phyloP scores from a whole-genome alignment of 148 eudicot species.

The Hydrangea macrophylla region DNA sequence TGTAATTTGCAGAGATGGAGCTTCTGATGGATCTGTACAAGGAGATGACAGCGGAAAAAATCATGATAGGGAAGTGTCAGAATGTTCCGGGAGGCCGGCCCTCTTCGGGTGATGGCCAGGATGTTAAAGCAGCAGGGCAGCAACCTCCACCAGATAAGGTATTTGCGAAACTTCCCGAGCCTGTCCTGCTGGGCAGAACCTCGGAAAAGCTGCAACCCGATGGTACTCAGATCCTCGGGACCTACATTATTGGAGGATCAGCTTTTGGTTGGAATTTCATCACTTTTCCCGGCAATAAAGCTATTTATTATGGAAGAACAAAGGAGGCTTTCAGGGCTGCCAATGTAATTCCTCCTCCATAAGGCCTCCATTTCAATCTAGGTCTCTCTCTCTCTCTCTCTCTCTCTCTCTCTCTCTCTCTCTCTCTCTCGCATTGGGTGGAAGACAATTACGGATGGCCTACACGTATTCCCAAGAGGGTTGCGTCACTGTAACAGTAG shows the following conservation, averaged over 20 bases:
- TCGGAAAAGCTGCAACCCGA: slow-evolving; percentile 31
- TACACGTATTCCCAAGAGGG: not conserved
- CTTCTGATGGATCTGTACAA: slow-evolving; percentile 51
- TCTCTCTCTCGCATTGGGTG: not conserved
- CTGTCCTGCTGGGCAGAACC: slow-evolving; percentile 18
- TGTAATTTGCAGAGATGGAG: slow-evolving; percentile 50
- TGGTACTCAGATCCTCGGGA: slow-evolving; percentile 34
- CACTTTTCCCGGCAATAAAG: slow-evolving; percentile 47
- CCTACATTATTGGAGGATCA: slow-evolving; percentile 83
- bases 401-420: not conserved
- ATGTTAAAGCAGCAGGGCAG: slow-evolving; percentile 19
- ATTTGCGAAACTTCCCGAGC: slow-evolving; percentile 11
- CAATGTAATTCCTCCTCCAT: slow-evolving; percentile 15
- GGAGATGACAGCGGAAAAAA: slow-evolving; percentile 38
- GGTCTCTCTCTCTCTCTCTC: not conserved
- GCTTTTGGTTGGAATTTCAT: slow-evolving; percentile 96
- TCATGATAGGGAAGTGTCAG: slow-evolving; percentile 27
- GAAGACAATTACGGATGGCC: not conserved
- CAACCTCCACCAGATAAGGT: slow-evolving; percentile 15
- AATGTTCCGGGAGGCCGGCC: slow-evolving; percentile 18
- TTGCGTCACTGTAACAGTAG: not conserved
- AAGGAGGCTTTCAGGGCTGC: slow-evolving; percentile 74
- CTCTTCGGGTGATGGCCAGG: slow-evolving; percentile 4
- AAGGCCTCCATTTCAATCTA: slow-evolving; percentile 7
- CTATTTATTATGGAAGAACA: slow-evolving; percentile 78